Evolutionary conservation across 2,329 filamentous ascomycete genomes (phyloP).

Genomic region (Hypoxylon rubiginosum): DNA sequence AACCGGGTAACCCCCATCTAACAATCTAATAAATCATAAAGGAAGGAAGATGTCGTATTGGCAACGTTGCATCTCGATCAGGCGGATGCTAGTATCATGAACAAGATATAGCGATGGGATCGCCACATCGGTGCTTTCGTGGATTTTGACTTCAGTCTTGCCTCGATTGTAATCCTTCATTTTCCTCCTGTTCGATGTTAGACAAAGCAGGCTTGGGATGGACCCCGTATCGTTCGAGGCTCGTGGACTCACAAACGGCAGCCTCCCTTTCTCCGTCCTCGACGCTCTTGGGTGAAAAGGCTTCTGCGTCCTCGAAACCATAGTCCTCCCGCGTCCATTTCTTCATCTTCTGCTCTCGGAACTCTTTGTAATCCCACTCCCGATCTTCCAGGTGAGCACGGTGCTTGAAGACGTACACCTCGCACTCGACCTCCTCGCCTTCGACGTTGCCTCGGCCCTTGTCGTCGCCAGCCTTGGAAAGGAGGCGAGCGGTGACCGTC

Average conservation of each 20-base stretch:
- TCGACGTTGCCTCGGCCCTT: slow-evolving; percentile 59
- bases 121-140: slow-evolving; percentile 18
- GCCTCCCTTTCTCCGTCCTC: slow-evolving; percentile 42
- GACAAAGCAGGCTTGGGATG: slow-evolving; percentile 1
- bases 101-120: slow-evolving; percentile 10
- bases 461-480: slow-evolving; percentile 55
- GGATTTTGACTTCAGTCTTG: slow-evolving; percentile 5
- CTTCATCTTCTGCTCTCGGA: slow-evolving; percentile 78
- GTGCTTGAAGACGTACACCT: slow-evolving; percentile 75
- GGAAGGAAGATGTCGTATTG: neutral
- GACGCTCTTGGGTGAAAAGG: slow-evolving; percentile 44
- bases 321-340: slow-evolving; percentile 67
- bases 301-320: slow-evolving; percentile 56
- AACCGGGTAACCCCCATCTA: neutral
- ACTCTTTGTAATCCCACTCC: slow-evolving; percentile 92
- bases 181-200: slow-evolving; percentile 30
- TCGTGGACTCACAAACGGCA: slow-evolving; percentile 44
- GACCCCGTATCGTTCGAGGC: neutral
- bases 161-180: neutral
- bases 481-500: slow-evolving; percentile 53
- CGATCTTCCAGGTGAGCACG: slow-evolving; percentile 70
- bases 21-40: slow-evolving; percentile 6
- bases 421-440: slow-evolving; percentile 64
- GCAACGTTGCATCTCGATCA: slow-evolving; percentile 33
- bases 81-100: slow-evolving; percentile 5